Conservation (phyloP, 2,329 filamentous ascomycete species). For the Juglanconis oblonga region DNA sequence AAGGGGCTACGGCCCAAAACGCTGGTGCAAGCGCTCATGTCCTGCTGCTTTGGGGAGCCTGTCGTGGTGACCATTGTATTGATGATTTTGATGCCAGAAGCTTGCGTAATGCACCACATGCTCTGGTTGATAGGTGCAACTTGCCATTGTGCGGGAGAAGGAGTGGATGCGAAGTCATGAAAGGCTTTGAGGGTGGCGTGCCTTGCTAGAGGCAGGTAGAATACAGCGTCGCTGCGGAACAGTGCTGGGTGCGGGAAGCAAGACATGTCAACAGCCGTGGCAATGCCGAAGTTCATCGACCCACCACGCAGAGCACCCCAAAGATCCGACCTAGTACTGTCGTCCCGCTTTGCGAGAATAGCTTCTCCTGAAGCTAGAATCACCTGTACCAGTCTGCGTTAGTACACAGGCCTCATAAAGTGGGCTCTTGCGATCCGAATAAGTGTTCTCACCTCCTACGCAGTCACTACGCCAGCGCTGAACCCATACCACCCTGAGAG, state of each 20-base stretch:
- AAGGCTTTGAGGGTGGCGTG: neutral
- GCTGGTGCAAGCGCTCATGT: neutral
- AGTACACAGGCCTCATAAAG: too few species aligned
- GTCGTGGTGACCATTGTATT: neutral
- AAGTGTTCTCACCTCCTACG: constrained; percentile 1
- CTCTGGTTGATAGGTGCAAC: neutral
- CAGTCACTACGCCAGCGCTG: neutral
- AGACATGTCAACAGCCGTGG: constrained; percentile 4
- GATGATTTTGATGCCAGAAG: neutral
- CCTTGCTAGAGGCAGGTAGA: constrained; percentile 1
- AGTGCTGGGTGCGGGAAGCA: neutral
- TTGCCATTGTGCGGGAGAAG: neutral
- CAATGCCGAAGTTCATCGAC: constrained; percentile 7
- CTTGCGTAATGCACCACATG: constrained; percentile 1
- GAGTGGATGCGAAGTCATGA: neutral
- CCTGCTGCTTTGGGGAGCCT: neutral
- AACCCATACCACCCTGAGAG: neutral
- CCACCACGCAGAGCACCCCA: constrained; percentile 2
- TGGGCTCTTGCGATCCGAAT: too few species aligned
- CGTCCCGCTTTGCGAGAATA: constrained; percentile 2
- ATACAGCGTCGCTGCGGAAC: neutral
- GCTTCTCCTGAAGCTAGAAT: constrained; percentile 4
- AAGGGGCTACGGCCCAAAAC: neutral
- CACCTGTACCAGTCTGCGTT: neutral
- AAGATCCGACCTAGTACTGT: neutral